These are phyloP conservation scores for Monosporascus sp. DNA, from an alignment of 2,329 filamentous ascomycete species.

Conservation along the genomic window DNA sequence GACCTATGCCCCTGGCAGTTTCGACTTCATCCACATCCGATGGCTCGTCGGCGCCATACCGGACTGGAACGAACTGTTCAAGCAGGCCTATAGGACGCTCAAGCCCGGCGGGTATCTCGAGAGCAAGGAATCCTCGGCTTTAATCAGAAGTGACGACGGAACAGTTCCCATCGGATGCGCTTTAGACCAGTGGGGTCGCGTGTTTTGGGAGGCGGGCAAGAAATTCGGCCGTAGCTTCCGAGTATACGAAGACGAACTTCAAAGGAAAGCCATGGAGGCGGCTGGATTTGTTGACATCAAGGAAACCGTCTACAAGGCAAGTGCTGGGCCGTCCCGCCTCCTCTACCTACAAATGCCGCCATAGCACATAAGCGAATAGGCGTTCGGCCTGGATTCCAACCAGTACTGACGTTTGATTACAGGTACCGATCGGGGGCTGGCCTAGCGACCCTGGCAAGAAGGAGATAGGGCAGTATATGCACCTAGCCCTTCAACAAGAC, in stretches of 20 bases:
- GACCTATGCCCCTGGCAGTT: conserved; percentile 44
- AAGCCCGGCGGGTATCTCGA: conserved; percentile 44
- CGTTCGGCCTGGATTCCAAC: neutral
- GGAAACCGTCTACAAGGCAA: conserved; percentile 18
- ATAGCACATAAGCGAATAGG: no score
- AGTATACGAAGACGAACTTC: conserved; percentile 25
- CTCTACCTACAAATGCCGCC: no score
- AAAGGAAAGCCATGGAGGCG: conserved; percentile 24
- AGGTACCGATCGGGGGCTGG: conserved; percentile 37
- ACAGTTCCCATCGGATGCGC: conserved; percentile 23
- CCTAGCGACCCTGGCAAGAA: conserved; percentile 30
- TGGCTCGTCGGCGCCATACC: conserved; percentile 51
- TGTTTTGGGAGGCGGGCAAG: conserved; percentile 29
- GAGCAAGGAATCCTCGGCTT: conserved; percentile 19
- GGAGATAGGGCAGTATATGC: conserved; percentile 31
- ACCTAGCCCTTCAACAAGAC: conserved; percentile 26
- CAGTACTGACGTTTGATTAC: neutral
- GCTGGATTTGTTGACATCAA: conserved; percentile 24
- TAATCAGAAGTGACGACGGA: conserved; percentile 22
- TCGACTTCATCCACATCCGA: conserved; percentile 58
- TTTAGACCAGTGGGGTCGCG: conserved; percentile 28
- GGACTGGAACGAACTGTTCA: conserved; percentile 49
- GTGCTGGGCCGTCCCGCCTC: neutral
- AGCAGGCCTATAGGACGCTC: conserved; percentile 43
- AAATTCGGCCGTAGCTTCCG: conserved; percentile 26